Percentiles rank a stretch among this genome's conserved stretches.
Evolutionary conservation across 1,139 yeast genomes (phyloP).

Genomic region (Yamadazyma oceani): DNA sequence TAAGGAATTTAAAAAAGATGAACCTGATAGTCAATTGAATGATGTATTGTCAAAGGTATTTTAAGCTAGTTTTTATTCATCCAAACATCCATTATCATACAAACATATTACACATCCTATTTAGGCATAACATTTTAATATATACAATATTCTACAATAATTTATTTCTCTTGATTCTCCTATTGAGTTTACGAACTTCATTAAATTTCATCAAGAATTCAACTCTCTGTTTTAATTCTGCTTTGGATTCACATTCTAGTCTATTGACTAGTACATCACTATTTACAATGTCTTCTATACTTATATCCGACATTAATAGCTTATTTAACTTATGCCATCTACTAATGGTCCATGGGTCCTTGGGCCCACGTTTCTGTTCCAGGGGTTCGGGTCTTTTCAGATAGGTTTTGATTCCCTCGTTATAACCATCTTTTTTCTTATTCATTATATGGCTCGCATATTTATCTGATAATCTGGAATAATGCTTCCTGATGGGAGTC

Average conservation of each 20-base stretch:
- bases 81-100: too few species aligned
- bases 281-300: conserved; percentile 22
- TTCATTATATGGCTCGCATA: conserved; percentile 17
- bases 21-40: conserved; percentile 44
- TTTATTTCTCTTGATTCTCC: conserved; percentile 5
- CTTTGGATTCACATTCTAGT: conserved; percentile 17
- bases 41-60: conserved; percentile 44
- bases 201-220: conserved; percentile 22
- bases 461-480: conserved; percentile 18
- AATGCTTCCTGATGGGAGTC: conserved; percentile 19
- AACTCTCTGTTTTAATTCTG: conserved; percentile 24
- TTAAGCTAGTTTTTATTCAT: conserved; percentile 11
- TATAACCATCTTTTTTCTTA: conserved; percentile 5
- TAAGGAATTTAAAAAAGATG: conserved; percentile 44
- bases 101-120: conserved; percentile 4
- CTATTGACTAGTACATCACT: conserved; percentile 21
- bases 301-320: conserved; percentile 20
- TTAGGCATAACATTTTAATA: conserved; percentile 2
- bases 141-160: conserved; percentile 2
- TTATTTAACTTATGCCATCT: conserved; percentile 27
- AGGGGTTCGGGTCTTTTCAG: conserved; percentile 7
- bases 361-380: conserved; percentile 4
- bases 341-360: conserved; percentile 21
- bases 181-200: conserved; percentile 5
- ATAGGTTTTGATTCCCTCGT: conserved; percentile 2